Percentiles rank a stretch among this genome's conserved stretches.
phyloP scores from a whole-genome alignment of 2,329 filamentous ascomycete genomes.

The Arthrobotrys sinensis region DNA sequence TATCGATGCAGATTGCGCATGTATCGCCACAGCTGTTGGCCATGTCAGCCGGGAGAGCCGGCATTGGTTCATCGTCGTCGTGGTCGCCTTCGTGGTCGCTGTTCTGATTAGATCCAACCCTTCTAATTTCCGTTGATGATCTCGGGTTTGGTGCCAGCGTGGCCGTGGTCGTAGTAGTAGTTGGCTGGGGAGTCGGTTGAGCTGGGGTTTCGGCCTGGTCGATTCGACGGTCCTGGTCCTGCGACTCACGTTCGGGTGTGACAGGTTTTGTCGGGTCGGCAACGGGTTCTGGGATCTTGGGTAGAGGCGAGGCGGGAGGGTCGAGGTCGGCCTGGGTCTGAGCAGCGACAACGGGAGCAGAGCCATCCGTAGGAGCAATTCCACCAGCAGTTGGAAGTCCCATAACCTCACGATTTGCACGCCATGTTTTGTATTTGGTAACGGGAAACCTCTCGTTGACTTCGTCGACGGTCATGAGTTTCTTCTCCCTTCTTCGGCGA shows the following conservation, averaged over 20 bases:
- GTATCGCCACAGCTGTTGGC: slow-evolving; percentile 87
- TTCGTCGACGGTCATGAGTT: slow-evolving; percentile 98
- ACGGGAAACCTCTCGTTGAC: slow-evolving; percentile 97
- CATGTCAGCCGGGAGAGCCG: slow-evolving; percentile 84
- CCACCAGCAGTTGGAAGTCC: slow-evolving; percentile 88
- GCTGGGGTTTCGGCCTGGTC: slow-evolving; percentile 9
- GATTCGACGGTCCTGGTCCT: slow-evolving; percentile 29
- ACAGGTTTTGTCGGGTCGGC: slow-evolving; percentile 53
- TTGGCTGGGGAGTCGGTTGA: background rate
- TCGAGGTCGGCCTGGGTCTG: slow-evolving; percentile 48
- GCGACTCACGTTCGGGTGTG: slow-evolving; percentile 33
- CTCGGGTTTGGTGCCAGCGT: slow-evolving; percentile 10
- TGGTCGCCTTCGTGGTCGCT: slow-evolving; percentile 79
- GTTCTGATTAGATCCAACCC: slow-evolving; percentile 27
- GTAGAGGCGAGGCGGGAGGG: slow-evolving; percentile 48
- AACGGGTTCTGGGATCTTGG: slow-evolving; percentile 56
- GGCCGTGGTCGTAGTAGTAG: background rate
- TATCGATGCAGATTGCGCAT: slow-evolving; percentile 96
- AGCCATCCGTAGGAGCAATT: slow-evolving; percentile 69
- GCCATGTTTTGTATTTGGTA: slow-evolving; percentile 97
- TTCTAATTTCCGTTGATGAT: slow-evolving; percentile 40
- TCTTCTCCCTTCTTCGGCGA: slow-evolving; percentile 92
- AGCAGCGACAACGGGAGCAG: slow-evolving; percentile 29
- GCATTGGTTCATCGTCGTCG: slow-evolving; percentile 83
- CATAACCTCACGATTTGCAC: slow-evolving; percentile 83